These are phyloP conservation scores for Cladophialophora bantiana DNA, from an alignment of 2,329 filamentous ascomycete species.

Conservation along the genomic window DNA sequence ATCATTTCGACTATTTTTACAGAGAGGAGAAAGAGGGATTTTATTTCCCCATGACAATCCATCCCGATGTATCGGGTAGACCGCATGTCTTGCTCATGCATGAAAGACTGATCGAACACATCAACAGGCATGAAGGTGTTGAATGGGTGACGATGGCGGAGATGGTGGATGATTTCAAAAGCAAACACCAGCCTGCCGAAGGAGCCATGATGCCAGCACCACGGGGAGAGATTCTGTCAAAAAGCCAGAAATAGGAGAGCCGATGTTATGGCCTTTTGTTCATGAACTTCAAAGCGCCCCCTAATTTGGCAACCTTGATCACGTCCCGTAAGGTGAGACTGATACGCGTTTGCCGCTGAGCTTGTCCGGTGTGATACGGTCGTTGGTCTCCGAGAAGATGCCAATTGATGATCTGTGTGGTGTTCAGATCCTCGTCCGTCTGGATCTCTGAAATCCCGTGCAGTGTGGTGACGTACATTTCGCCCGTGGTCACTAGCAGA, in stretches of 20 bases:
- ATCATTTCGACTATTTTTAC: constrained; percentile 73
- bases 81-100: constrained; percentile 78
- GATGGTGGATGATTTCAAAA: constrained; percentile 76
- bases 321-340: constrained; percentile 82
- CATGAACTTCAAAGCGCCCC: constrained; percentile 51
- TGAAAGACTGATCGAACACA: constrained; percentile 73
- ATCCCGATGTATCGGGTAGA: constrained; percentile 74
- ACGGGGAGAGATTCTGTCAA: constrained; percentile 21
- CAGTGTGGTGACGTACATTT: constrained; percentile 63
- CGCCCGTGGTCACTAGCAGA: constrained; percentile 62
- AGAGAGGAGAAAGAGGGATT: constrained; percentile 68
- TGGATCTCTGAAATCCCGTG: constrained; percentile 65
- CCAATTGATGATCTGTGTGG: constrained; percentile 63
- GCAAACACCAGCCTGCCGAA: constrained; percentile 63
- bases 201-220: constrained; percentile 67
- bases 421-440: constrained; percentile 68
- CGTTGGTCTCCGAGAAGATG: constrained; percentile 55
- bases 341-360: constrained; percentile 59
- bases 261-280: constrained; percentile 23
- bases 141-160: constrained; percentile 65
- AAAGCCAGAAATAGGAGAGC: constrained; percentile 11
- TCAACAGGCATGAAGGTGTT: constrained; percentile 65
- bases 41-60: constrained; percentile 74
- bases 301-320: constrained; percentile 76
- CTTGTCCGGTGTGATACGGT: constrained; percentile 51